phyloP scores from a whole-genome alignment of 2,329 filamentous ascomycete species.

The Boeremia lycopersici region DNA sequence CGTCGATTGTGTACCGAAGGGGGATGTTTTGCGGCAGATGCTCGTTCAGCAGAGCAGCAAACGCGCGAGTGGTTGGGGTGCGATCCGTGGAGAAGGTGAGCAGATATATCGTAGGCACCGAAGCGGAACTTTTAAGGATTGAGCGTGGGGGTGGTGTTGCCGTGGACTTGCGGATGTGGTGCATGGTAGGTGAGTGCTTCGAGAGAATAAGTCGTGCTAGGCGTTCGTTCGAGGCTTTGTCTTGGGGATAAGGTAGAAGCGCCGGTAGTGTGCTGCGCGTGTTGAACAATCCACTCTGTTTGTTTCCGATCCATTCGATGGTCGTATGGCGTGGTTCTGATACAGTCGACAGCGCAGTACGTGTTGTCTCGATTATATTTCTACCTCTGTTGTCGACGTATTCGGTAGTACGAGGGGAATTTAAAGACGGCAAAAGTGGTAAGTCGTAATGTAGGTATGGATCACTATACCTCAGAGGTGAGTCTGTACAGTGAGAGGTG shows the following conservation, averaged over 20 bases:
- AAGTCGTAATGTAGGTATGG: neutral
- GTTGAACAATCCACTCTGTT: neutral
- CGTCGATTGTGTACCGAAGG: constrained; percentile 36
- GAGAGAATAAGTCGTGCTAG: neutral
- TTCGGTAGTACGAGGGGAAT: neutral
- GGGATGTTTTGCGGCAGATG: constrained; percentile 24
- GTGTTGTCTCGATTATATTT: neutral
- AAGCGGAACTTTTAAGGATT: neutral
- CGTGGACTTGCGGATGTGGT: neutral
- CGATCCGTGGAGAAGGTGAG: constrained; percentile 27
- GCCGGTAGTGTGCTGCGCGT: neutral
- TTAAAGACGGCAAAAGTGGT: neutral
- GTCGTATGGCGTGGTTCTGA: neutral
- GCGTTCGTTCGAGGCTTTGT: neutral
- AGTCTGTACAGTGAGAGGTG: neutral
- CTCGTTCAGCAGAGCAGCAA: constrained; percentile 15
- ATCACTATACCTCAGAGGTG: too few species aligned
- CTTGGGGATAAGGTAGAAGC: neutral
- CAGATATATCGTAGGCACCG: constrained; percentile 32
- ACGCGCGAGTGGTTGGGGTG: constrained; percentile 2
- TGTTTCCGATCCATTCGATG: neutral
- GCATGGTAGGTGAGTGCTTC: neutral
- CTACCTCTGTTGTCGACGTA: neutral
- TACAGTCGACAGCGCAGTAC: neutral
- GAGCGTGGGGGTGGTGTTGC: neutral